These are phyloP conservation scores for Scheffersomyces insectosa DNA, from an alignment of 1,139 yeast species.

Conservation along the genomic window DNA sequence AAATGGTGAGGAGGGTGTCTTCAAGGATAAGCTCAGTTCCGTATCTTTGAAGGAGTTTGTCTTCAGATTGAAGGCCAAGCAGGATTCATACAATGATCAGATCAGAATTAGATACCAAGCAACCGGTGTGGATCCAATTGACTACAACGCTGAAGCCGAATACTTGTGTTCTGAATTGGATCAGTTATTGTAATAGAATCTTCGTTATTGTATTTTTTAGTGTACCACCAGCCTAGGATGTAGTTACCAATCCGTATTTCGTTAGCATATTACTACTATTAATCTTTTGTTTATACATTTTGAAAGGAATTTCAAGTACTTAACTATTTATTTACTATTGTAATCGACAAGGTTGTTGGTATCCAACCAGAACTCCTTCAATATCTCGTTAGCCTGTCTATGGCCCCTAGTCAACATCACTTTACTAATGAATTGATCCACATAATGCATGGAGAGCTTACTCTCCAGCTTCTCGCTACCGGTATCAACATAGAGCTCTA, in stretches of 20 bases:
- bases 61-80: conserved; percentile 79
- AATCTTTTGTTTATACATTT: conserved; percentile 2
- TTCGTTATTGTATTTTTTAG: conserved; percentile 2
- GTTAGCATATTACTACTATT: conserved; percentile 1
- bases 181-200: conserved; percentile 28
- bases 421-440: conserved; percentile 50
- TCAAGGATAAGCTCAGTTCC: conserved; percentile 49
- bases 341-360: conserved; percentile 52
- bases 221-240: background rate
- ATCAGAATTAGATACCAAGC: conserved; percentile 76
- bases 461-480: conserved; percentile 8
- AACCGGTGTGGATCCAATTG: conserved; percentile 53
- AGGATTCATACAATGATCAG: conserved; percentile 80
- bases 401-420: conserved; percentile 65
- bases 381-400: conserved; percentile 54
- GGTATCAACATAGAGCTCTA: conserved; percentile 22
- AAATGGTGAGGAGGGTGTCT: conserved; percentile 42
- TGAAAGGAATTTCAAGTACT: conserved; percentile 1
- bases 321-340: conserved; percentile 9
- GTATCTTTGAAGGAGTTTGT: conserved; percentile 68
- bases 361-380: conserved; percentile 67
- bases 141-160: conserved; percentile 64
- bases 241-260: background rate
- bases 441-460: conserved; percentile 4
- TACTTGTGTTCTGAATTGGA: conserved; percentile 54